phyloP scores from a whole-genome alignment of 306 rosid species.

The Canavalia gladiata region DNA sequence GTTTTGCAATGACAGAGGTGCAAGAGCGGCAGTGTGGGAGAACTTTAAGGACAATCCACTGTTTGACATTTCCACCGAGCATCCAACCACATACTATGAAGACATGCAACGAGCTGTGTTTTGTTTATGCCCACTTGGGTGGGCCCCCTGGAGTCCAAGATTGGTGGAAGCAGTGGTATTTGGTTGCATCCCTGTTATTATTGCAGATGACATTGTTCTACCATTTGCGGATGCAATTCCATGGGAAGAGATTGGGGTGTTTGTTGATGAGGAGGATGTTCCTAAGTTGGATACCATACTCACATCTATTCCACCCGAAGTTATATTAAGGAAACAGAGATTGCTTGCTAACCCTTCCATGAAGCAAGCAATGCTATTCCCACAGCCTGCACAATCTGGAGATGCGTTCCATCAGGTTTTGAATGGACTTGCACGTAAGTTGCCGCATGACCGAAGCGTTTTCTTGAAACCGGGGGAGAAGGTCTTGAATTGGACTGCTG shows the following conservation, averaged over 20 bases:
- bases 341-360: constrained; percentile 97
- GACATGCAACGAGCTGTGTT: constrained; percentile 98
- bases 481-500: constrained; percentile 91
- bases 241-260: constrained; percentile 96
- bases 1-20: constrained; percentile 67
- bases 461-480: constrained; percentile 75
- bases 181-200: constrained; percentile 97
- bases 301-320: constrained; percentile 84
- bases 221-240: constrained; percentile 99
- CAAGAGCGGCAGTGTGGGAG: constrained; percentile 98
- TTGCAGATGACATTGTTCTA: constrained; percentile 93
- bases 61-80: constrained; percentile 92
- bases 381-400: constrained; percentile 89
- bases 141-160: constrained; percentile 99
- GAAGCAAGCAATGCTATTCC: constrained; percentile 98
- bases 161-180: constrained; percentile 95
- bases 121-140: constrained; percentile 96
- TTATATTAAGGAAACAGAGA: constrained; percentile 88
- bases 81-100: constrained; percentile 93
- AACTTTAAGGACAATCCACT: constrained; percentile 95
- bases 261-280: constrained; percentile 85
- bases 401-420: constrained; percentile 95
- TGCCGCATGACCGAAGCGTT: constrained; percentile 72
- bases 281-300: constrained; percentile 87
- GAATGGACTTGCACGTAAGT: constrained; percentile 89